Conservation (phyloP, 2,329 filamentous ascomycete species). For the Epicoccum nigrum region DNA sequence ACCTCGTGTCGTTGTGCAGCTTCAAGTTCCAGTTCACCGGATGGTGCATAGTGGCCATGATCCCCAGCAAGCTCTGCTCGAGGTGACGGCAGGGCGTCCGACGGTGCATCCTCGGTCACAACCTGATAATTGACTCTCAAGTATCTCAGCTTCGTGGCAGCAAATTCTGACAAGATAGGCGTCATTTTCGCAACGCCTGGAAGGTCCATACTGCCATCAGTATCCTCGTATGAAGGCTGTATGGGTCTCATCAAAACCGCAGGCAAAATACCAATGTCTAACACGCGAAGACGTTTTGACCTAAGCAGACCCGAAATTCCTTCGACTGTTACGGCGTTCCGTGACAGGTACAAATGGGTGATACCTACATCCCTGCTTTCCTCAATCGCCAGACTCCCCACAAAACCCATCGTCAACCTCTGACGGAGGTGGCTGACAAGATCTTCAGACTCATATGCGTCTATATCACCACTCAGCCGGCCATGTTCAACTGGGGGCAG, state of each 20-base stretch:
- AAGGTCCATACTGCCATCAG: slow-evolving; percentile 37
- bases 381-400: slow-evolving; percentile 62
- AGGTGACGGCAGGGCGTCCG: slow-evolving; percentile 22
- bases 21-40: slow-evolving; percentile 38
- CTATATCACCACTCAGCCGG: slow-evolving; percentile 45
- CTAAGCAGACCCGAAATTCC: slow-evolving; percentile 60
- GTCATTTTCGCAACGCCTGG: slow-evolving; percentile 62
- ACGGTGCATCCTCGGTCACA: slow-evolving; percentile 54
- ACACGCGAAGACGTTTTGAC: slow-evolving; percentile 59
- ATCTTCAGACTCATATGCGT: slow-evolving; percentile 48
- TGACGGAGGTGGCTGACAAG: slow-evolving; percentile 60
- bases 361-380: slow-evolving; percentile 61
- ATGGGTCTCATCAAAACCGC: slow-evolving; percentile 25
- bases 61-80: slow-evolving; percentile 38
- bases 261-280: slow-evolving; percentile 61
- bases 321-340: slow-evolving; percentile 62
- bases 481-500: slow-evolving; percentile 31
- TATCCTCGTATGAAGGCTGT: slow-evolving; percentile 25
- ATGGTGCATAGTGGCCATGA: slow-evolving; percentile 23
- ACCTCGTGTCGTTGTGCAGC: slow-evolving; percentile 31
- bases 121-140: slow-evolving; percentile 62
- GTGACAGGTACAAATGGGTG: slow-evolving; percentile 65
- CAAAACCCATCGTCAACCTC: slow-evolving; percentile 49
- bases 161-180: slow-evolving; percentile 56
- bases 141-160: slow-evolving; percentile 58